Conservation (phyloP, 2,329 filamentous ascomycete species). For the Talaromyces islandicus region DNA sequence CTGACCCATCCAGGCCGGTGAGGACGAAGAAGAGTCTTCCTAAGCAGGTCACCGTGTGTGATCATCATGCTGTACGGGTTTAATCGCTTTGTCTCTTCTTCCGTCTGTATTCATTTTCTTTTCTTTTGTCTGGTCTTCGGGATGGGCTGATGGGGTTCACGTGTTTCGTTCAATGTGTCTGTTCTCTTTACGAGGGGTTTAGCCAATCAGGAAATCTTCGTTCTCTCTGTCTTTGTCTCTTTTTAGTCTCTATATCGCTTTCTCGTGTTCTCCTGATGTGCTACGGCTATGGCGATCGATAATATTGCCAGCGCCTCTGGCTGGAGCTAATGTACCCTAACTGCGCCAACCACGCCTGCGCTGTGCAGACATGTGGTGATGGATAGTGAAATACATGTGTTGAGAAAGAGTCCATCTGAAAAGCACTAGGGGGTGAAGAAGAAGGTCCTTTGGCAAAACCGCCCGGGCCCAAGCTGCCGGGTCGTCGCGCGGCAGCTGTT, state of each 20-base stretch:
- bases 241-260: background rate
- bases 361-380: background rate
- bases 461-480: background rate
- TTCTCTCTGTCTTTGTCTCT: background rate
- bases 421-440: background rate
- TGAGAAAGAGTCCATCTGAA: background rate
- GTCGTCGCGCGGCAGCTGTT: background rate
- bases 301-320: background rate
- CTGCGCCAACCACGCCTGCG: background rate
- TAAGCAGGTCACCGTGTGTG: conserved; percentile 8
- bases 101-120: background rate
- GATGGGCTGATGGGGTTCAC: conserved; percentile 11
- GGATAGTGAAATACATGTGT: background rate
- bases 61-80: conserved; percentile 5
- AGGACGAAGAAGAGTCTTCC: conserved; percentile 10
- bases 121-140: conserved; percentile 11
- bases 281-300: background rate
- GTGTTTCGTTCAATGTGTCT: conserved; percentile 10
- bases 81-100: conserved; percentile 3
- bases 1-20: conserved; percentile 2
- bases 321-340: background rate
- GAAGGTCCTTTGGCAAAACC: background rate
- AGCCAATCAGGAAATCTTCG: conserved; percentile 10
- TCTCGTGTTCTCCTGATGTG: background rate
- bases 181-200: conserved; percentile 6